Conservation (phyloP, 345 rosid species). For the Aethionema arabicum region DNA sequence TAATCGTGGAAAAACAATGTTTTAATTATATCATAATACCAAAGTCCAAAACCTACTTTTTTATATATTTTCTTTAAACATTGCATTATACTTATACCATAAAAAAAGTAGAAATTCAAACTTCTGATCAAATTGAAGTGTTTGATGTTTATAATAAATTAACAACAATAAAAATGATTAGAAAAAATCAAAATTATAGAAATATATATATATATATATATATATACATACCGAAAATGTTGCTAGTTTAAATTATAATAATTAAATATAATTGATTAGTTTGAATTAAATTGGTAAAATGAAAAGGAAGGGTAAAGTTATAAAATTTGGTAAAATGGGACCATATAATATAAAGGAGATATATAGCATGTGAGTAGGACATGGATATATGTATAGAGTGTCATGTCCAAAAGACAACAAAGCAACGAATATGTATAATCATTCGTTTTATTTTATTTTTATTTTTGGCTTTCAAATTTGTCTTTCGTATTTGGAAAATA, state of each 20-base stretch:
- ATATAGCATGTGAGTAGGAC: conserved; percentile 37
- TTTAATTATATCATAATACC: conserved; percentile 11
- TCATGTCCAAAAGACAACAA: conserved; percentile 30
- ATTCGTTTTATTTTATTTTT: conserved; percentile 10
- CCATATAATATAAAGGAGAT: conserved; percentile 6
- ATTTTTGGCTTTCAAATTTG: conserved; percentile 23
- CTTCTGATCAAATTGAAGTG: no score
- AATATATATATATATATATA: no score
- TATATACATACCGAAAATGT: no score
- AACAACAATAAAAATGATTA: no score
- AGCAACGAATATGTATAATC: conserved; percentile 27
- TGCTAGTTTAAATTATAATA: no score
- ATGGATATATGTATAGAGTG: not conserved
- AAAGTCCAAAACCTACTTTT: conserved; percentile 31
- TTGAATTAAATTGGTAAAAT: no score
- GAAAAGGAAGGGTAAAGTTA: not conserved
- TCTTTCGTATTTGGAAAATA: conserved; percentile 34
- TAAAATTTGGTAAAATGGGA: conserved; percentile 9
- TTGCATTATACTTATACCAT: no score
- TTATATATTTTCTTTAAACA: not conserved
- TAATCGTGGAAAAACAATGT: conserved; percentile 1
- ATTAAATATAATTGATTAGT: no score
- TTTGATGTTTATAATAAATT: no score
- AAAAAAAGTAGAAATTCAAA: no score
- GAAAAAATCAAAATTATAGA: no score